Evolutionary conservation across 73 alveolate genomes (phyloP).

Genomic region (Halteria grandinella): DNA sequence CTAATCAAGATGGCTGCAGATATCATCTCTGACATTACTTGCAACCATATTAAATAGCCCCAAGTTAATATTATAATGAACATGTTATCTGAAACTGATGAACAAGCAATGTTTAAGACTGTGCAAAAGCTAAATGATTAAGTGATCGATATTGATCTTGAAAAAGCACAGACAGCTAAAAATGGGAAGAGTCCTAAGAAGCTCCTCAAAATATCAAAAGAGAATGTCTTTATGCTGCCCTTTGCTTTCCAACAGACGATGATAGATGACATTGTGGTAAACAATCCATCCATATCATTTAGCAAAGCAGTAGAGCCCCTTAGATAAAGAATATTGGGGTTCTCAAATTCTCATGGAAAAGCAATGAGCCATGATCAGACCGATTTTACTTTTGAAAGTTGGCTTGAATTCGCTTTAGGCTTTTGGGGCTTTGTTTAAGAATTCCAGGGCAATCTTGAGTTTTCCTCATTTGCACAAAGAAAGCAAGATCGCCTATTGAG

Average conservation of each 20-base stretch:
- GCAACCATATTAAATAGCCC: background rate
- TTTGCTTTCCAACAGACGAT: slow-evolving; percentile 38
- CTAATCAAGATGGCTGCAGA: slow-evolving; percentile 32
- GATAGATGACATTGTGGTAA: background rate
- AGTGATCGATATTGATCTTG: slow-evolving; percentile 13
- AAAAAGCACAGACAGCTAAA: no score
- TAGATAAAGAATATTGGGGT: background rate
- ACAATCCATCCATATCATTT: slow-evolving; percentile 14
- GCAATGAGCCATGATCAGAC: no score
- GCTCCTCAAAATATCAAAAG: background rate
- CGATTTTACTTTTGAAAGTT: background rate
- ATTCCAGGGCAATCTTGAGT: background rate
- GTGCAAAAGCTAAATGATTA: background rate
- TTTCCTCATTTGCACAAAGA: background rate
- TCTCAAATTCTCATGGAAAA: background rate
- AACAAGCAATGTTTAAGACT: background rate
- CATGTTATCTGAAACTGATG: slow-evolving; percentile 16
- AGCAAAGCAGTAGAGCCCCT: background rate
- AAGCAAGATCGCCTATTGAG: slow-evolving; percentile 1
- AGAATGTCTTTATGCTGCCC: slow-evolving; percentile 34
- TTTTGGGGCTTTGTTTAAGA: slow-evolving; percentile 12
- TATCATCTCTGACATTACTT: background rate
- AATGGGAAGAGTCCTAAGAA: background rate
- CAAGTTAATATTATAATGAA: slow-evolving; percentile 11
- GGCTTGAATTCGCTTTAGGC: slow-evolving; percentile 17